Evolutionary conservation across 768 basidiomycete species (phyloP).

Genomic region (Obba rivulosa): DNA sequence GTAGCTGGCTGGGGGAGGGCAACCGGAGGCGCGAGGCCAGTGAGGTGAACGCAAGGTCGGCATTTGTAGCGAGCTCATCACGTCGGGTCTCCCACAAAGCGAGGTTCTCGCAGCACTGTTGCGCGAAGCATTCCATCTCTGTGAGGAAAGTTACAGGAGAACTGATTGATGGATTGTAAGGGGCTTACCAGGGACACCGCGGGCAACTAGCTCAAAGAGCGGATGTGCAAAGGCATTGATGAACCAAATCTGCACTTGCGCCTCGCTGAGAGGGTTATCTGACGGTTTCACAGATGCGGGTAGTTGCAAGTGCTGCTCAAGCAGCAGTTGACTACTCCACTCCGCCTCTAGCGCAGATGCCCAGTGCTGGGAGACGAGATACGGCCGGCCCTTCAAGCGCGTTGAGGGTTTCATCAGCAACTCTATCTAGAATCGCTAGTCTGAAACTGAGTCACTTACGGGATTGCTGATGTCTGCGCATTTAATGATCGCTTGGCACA

Average conservation of each 20-base stretch:
- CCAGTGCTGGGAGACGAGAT: constrained; percentile 90
- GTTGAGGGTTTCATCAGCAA: no score
- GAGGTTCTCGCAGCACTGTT: constrained; percentile 67
- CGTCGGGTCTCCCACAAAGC: constrained; percentile 58
- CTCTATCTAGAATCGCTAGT: no score
- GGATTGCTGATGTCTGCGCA: constrained; percentile 99
- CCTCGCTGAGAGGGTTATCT: constrained; percentile 56
- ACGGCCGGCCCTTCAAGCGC: constrained; percentile 72
- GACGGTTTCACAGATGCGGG: constrained; percentile 48
- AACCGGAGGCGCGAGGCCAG: no score
- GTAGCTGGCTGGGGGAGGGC: constrained; percentile 11
- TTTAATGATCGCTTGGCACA: constrained; percentile 91
- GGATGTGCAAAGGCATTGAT: constrained; percentile 79
- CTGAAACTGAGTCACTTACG: constrained; percentile 42
- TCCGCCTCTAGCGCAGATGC: constrained; percentile 83
- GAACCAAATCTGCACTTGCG: constrained; percentile 85
- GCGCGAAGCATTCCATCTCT: constrained; percentile 68
- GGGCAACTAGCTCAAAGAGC: constrained; percentile 69
- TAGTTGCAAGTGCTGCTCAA: constrained; percentile 76
- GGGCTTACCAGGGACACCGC: constrained; percentile 66
- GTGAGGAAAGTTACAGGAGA: neutral
- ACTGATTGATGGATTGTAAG: neutral
- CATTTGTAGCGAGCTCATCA: constrained; percentile 30
- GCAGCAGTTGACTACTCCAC: constrained; percentile 85
- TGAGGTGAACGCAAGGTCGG: neutral